Conservation (phyloP, 2,329 filamentous ascomycete genomes). For the Neopestalotiopsis sp. region DNA sequence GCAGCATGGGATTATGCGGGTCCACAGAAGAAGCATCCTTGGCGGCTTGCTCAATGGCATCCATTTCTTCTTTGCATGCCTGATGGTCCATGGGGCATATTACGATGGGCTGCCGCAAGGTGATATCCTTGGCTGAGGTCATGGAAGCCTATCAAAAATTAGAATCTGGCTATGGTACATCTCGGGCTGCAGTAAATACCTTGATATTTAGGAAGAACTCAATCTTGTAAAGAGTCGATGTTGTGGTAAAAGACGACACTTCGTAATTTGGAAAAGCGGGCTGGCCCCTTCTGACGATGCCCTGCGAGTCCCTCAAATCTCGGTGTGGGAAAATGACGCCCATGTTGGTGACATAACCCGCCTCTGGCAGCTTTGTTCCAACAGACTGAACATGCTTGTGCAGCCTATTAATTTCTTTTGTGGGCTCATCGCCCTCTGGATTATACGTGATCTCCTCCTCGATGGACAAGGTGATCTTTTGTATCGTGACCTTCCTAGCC, state of each 20-base stretch:
- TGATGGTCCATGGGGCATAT: slow-evolving; percentile 96
- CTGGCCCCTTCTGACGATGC: slow-evolving; percentile 83
- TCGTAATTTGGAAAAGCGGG: slow-evolving; percentile 88
- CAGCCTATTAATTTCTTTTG: slow-evolving; percentile 85
- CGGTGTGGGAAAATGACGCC: slow-evolving; percentile 90
- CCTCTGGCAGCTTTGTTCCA: slow-evolving; percentile 84
- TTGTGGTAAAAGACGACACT: slow-evolving; percentile 90
- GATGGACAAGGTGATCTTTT: slow-evolving; percentile 90
- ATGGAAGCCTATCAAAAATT: slow-evolving; percentile 73
- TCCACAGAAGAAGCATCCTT: slow-evolving; percentile 90
- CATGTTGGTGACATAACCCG: slow-evolving; percentile 91
- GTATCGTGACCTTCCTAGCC: slow-evolving; percentile 88
- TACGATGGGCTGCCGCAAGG: slow-evolving; percentile 88
- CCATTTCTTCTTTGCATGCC: slow-evolving; percentile 97
- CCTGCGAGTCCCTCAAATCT: slow-evolving; percentile 84
- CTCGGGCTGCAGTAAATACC: slow-evolving; percentile 55
- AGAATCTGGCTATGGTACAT: slow-evolving; percentile 13
- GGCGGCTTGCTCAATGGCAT: slow-evolving; percentile 93
- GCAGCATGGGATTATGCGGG: slow-evolving; percentile 90
- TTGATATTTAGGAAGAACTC: slow-evolving; percentile 96
- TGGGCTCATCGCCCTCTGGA: slow-evolving; percentile 93
- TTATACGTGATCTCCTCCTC: slow-evolving; percentile 99
- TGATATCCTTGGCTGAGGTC: slow-evolving; percentile 85
- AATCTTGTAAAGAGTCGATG: slow-evolving; percentile 94
- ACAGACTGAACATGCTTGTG: slow-evolving; percentile 83